Evolutionary conservation across 257 asterid genomes (phyloP).

Genomic region (Buddleja alternifolia): DNA sequence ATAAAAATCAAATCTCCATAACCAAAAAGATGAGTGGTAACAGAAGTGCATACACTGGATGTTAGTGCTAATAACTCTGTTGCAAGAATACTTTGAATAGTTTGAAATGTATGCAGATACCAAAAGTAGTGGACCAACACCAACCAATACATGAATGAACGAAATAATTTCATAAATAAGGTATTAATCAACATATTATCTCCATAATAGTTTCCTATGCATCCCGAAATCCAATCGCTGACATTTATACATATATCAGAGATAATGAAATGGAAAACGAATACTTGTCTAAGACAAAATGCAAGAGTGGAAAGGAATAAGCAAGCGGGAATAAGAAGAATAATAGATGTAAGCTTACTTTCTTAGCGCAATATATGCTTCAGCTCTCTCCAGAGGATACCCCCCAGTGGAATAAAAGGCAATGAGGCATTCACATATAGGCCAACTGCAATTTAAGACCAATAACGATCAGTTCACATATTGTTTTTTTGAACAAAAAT

Average conservation of each 20-base stretch:
- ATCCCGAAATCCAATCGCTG: background rate
- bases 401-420: slow-evolving; percentile 86
- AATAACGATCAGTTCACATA: no score
- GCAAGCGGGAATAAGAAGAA: slow-evolving; percentile 8
- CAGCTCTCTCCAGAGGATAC: slow-evolving; percentile 91
- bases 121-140: no score
- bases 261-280: background rate
- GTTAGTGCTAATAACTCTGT: no score
- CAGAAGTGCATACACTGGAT: no score
- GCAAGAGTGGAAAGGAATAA: background rate
- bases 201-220: no score
- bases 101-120: no score
- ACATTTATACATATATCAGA: background rate
- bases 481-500: no score
- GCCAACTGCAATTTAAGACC: slow-evolving; percentile 70
- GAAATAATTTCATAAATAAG: no score
- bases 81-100: no score
- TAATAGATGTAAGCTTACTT: slow-evolving; percentile 53
- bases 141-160: no score
- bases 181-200: background rate
- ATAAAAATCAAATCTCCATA: no score
- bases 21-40: no score
- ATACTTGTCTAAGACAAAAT: background rate
- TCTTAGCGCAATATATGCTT: slow-evolving; percentile 89
- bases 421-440: slow-evolving; percentile 91